phyloP scores from a whole-genome alignment of 192 early-diverging fungal species.

The Geranomyces variabilis region DNA sequence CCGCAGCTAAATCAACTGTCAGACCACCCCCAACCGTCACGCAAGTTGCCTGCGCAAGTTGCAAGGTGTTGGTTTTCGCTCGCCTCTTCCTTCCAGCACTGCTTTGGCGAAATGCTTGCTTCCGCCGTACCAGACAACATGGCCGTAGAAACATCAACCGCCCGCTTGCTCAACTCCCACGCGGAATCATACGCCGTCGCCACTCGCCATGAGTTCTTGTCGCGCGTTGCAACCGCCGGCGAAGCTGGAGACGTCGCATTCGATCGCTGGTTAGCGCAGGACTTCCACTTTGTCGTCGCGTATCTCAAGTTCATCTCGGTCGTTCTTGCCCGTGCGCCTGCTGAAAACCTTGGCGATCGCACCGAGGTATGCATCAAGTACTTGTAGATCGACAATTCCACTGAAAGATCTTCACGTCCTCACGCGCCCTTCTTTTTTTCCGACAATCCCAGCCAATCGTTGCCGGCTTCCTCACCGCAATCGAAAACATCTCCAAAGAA shows the following conservation, averaged over 20 bases:
- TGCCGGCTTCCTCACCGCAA: slow-evolving; percentile 15
- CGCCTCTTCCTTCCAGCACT: too few relatives aligned
- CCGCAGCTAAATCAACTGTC: too few relatives aligned
- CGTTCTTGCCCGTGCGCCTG: slow-evolving; percentile 18
- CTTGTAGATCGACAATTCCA: too few relatives aligned
- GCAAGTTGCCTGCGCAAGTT: too few relatives aligned
- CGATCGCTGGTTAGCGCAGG: slow-evolving; percentile 30
- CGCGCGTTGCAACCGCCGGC: slow-evolving; percentile 8
- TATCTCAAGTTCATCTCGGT: slow-evolving; percentile 24
- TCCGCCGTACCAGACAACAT: too few relatives aligned
- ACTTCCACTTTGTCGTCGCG: slow-evolving; percentile 33
- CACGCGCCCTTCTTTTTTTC: too few relatives aligned
- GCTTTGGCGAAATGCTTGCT: too few relatives aligned
- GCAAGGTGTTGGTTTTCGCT: too few relatives aligned
- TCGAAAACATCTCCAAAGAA: slow-evolving; percentile 20
- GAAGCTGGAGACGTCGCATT: slow-evolving; percentile 18
- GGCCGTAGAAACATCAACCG: neutral
- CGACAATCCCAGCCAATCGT: neutral
- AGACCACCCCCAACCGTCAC: too few relatives aligned
- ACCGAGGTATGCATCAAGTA: too few relatives aligned
- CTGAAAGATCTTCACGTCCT: too few relatives aligned
- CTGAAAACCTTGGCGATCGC: neutral
- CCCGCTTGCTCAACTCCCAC: neutral
- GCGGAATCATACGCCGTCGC: neutral
- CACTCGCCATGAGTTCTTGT: neutral